Percentiles rank a stretch among this genome's conserved stretches.
These are phyloP conservation scores for Populus hybrid DNA, from an alignment of 441 rosid species.

Conservation along the genomic window DNA sequence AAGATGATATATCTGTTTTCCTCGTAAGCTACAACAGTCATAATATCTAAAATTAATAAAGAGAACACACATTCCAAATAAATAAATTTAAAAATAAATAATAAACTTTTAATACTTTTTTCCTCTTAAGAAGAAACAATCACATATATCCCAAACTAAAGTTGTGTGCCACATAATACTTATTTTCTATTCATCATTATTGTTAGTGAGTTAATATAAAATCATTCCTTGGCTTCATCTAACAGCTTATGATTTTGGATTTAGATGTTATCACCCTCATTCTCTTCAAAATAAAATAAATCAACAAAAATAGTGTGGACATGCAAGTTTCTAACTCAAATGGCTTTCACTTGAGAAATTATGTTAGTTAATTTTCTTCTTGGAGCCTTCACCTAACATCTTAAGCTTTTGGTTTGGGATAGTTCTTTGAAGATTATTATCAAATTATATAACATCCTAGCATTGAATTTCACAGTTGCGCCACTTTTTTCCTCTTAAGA, in stretches of 20 bases:
- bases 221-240: not conserved
- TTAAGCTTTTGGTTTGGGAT: not conserved
- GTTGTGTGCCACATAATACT: not conserved
- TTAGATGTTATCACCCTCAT: not conserved
- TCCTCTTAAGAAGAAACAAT: not conserved
- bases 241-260: not conserved
- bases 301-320: no score
- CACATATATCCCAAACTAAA: not conserved
- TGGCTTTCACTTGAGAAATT: not conserved
- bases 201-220: not conserved
- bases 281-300: not conserved
- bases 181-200: not conserved
- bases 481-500: not conserved
- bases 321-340: not conserved
- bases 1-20: constrained; percentile 77
- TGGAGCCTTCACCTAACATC: not conserved
- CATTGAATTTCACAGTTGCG: not conserved
- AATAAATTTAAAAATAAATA: not conserved
- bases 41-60: constrained; percentile 11
- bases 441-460: not conserved
- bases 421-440: not conserved
- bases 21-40: constrained; percentile 63
- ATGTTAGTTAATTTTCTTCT: not conserved
- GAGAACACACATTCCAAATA: not conserved
- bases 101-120: not conserved